Percentiles rank a stretch among this genome's conserved stretches.
phyloP scores from a whole-genome alignment of 768 basidiomycete genomes.

The Phaeotremella skinneri region DNA sequence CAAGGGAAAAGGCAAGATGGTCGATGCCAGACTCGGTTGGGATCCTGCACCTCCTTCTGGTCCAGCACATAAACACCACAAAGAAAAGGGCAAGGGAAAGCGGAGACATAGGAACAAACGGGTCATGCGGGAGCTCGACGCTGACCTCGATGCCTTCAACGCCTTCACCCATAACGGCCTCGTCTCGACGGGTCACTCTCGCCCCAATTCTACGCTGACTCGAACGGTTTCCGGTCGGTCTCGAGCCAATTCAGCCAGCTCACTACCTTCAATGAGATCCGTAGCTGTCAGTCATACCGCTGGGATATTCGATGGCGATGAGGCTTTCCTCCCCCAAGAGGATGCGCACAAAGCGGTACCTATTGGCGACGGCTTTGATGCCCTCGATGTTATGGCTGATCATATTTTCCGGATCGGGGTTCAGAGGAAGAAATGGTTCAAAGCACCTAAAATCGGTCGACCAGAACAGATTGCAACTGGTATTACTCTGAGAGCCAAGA shows the following conservation, averaged over 20 bases:
- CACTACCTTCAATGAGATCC: slow-evolving; percentile 3
- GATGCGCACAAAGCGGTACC: slow-evolving; percentile 27
- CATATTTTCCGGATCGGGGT: slow-evolving; percentile 43
- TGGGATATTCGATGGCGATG: slow-evolving; percentile 3
- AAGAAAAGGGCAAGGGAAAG: slow-evolving; percentile 15
- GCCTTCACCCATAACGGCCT: slow-evolving; percentile 38
- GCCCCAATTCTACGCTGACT: slow-evolving; percentile 12
- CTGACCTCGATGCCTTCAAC: slow-evolving; percentile 41
- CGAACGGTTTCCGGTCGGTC: slow-evolving; percentile 8
- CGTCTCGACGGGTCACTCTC: not conserved
- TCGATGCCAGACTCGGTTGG: not conserved
- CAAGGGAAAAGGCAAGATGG: slow-evolving; percentile 18
- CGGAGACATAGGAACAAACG: slow-evolving; percentile 27
- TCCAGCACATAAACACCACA: slow-evolving; percentile 6
- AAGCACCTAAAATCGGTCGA: slow-evolving; percentile 33
- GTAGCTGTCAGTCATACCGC: not conserved
- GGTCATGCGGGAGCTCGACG: slow-evolving; percentile 33
- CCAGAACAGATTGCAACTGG: slow-evolving; percentile 37
- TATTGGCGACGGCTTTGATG: slow-evolving; percentile 44
- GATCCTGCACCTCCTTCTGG: not conserved
- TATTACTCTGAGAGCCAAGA: slow-evolving; percentile 39
- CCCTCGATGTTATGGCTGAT: slow-evolving; percentile 49
- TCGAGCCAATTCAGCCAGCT: not conserved
- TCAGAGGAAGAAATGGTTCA: slow-evolving; percentile 46
- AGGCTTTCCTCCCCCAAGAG: slow-evolving; percentile 1